phyloP scores from a whole-genome alignment of 352 stramenopile genomes.

The Phytophthora rubi region DNA sequence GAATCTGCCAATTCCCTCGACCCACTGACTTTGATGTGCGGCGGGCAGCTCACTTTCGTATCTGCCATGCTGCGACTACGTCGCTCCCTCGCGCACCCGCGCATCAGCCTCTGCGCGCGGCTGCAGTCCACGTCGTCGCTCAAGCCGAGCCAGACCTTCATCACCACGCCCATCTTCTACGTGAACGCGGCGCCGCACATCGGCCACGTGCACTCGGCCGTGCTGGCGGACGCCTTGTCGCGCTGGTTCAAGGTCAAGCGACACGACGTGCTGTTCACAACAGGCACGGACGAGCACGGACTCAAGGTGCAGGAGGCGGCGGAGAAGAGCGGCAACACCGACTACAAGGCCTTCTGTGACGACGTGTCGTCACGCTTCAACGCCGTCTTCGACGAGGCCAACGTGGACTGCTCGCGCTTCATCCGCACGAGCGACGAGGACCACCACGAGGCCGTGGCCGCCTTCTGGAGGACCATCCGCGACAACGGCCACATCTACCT shows the following conservation, averaged over 20 bases:
- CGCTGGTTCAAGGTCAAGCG: conserved; percentile 78
- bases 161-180: conserved; percentile 99
- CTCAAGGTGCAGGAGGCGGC: conserved; percentile 96
- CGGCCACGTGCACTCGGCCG: conserved; percentile 97
- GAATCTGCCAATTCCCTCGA: neutral
- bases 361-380: conserved; percentile 91
- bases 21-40: neutral
- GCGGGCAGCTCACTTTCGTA: neutral
- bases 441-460: conserved; percentile 92
- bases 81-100: neutral
- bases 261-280: conserved; percentile 92
- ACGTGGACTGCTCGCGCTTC: conserved; percentile 95
- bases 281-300: conserved; percentile 98
- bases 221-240: conserved; percentile 89
- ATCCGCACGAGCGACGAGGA: conserved; percentile 96
- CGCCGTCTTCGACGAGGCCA: conserved; percentile 89
- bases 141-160: conserved; percentile 40
- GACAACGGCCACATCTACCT: conserved; percentile 97
- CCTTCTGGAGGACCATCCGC: conserved; percentile 93
- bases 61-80: neutral
- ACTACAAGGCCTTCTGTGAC: conserved; percentile 92
- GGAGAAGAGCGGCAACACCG: conserved; percentile 79
- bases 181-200: conserved; percentile 99
- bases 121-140: neutral
- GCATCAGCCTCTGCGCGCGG: neutral